Evolutionary conservation across 495 filamentous ascomycete genomes (phyloP), one percentile per base, ranked within the genome.

Genomic region (Parathielavia hyrcaniae): DNA sequence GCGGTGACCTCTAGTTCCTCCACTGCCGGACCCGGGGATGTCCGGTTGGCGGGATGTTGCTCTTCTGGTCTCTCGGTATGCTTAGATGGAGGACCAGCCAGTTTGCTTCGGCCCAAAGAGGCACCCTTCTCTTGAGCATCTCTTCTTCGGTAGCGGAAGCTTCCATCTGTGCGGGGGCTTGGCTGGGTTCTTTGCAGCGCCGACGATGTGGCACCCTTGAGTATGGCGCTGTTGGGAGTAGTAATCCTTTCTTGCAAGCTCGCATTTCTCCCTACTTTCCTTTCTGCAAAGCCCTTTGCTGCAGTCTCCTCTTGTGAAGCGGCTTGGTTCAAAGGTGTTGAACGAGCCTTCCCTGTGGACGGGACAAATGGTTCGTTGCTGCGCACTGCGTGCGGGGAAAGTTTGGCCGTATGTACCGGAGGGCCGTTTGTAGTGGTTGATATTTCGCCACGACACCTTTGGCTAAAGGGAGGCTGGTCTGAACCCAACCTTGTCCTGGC

Each of bases 91-190:
- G 46, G 16, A 8, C 11, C 10, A 12, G 40, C 36, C 26, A 55
- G 38, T 23, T 32, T 55, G 32, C 43, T 52, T n/a, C 41, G 16
- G 17, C 19, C 22, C 22, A 41, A 14, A 11, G 46, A 34, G 0
- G 38, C 30, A 7, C 14, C 11, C 19, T 53, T 61, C 20, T n/a
- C 35, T 40, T 47, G 57, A 41, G 26, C n/a, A n/a, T 20, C 47
- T 36, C 55, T 57, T 43, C 56, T 53, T 38, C 53, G 57, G 61
- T 64, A 70, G 17, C 61, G 63, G 50, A 70, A 70, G 57, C 67
- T 70, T 6, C 61, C 61, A 44, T 67, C 67, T 0, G 48, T 68
- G 12, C 60, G 67, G 34, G 68, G 67, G 17, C 38, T 52, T 3
- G 44, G 46, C 35, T 58, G 64, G 10, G 65, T 53, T 45, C 57